Evolutionary conservation across 2,329 filamentous ascomycete species (phyloP).

Genomic region (Sporothrix protearum): DNA sequence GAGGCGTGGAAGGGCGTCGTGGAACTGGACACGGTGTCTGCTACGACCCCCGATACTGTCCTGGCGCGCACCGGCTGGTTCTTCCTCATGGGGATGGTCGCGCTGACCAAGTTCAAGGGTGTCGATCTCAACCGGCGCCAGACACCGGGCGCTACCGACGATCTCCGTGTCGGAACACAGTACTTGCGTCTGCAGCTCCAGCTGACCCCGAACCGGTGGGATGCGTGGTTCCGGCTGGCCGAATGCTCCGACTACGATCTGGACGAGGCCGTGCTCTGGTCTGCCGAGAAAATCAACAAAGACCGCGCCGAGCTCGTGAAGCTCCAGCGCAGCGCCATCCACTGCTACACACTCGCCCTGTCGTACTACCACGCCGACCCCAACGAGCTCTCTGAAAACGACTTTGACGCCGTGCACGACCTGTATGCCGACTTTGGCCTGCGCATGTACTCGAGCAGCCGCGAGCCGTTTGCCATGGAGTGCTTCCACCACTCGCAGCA

Average conservation of each 20-base stretch:
- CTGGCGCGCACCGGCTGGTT: constrained; percentile 86
- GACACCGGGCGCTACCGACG: constrained; percentile 74
- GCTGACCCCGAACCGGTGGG: constrained; percentile 77
- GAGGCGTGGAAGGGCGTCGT: constrained; percentile 76
- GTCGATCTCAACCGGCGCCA: constrained; percentile 69
- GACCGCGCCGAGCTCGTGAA: constrained; percentile 69
- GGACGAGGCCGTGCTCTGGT: constrained; percentile 84
- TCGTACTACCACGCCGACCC: constrained; percentile 51
- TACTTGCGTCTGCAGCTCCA: constrained; percentile 81
- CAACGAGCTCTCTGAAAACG: constrained; percentile 39
- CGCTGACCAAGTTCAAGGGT: constrained; percentile 75
- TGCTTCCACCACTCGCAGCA: constrained; percentile 56
- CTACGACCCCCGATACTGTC: constrained; percentile 64
- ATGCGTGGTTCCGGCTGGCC: constrained; percentile 83
- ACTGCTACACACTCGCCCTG: constrained; percentile 66
- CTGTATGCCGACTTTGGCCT: constrained; percentile 60
- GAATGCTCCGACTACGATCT: constrained; percentile 85
- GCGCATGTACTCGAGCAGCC: constrained; percentile 59
- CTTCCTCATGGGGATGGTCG: constrained; percentile 83
- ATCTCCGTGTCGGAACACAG: constrained; percentile 74
- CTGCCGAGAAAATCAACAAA: constrained; percentile 86
- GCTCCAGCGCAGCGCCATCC: constrained; percentile 75
- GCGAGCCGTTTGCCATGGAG: constrained; percentile 61
- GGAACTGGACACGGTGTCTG: constrained; percentile 66
- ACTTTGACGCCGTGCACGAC: constrained; percentile 54